phyloP scores from a whole-genome alignment of 1,139 yeast genomes.

The Magnusiomyces paraingens region DNA sequence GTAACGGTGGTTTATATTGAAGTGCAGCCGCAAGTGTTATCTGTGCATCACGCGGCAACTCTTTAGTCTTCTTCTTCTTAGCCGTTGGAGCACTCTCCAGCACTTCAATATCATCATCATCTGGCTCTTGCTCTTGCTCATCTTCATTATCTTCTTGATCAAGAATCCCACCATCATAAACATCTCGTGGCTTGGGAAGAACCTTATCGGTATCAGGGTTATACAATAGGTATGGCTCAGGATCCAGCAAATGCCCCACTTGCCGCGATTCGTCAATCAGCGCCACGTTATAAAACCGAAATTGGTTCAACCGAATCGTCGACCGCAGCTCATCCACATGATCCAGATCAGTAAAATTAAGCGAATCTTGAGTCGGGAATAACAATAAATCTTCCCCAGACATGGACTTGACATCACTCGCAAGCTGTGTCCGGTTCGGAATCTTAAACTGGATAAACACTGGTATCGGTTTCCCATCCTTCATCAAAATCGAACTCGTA shows the following conservation, averaged over 20 bases:
- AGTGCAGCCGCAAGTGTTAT: too few relatives aligned
- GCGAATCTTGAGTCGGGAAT: not conserved
- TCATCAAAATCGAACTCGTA: constrained; percentile 2
- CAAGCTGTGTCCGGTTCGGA: not conserved
- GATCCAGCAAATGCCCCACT: not conserved
- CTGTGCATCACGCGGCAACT: too few relatives aligned
- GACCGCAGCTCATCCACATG: not conserved
- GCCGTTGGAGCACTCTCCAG: too few relatives aligned
- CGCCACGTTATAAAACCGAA: not conserved
- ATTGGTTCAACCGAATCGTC: not conserved
- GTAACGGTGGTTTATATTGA: too few relatives aligned
- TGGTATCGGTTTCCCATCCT: constrained; percentile 1
- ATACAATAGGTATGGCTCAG: not conserved
- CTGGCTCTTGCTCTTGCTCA: not conserved
- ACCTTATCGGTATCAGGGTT: not conserved
- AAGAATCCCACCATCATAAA: not conserved
- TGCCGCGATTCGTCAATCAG: not conserved
- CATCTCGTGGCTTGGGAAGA: not conserved
- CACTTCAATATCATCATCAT: not conserved
- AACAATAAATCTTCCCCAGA: not conserved
- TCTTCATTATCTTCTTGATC: not conserved
- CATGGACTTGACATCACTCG: constrained; percentile 1
- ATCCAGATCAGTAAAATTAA: not conserved
- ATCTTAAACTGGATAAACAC: constrained; percentile 4
- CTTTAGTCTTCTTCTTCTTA: too few relatives aligned